phyloP scores from a whole-genome alignment of 108 stramenopile genomes.

The Skeletonema grethae region DNA sequence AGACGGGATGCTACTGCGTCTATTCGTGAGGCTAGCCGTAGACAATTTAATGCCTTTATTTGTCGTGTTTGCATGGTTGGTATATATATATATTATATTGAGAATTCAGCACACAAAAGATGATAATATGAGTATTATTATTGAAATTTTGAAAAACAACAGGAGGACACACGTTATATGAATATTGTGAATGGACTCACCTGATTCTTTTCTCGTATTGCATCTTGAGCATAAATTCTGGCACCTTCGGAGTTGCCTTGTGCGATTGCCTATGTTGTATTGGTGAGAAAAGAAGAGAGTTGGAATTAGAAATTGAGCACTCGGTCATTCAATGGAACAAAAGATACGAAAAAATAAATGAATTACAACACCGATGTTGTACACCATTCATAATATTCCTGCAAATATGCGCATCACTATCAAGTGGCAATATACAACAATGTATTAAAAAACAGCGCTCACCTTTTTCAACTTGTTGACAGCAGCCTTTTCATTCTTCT shows the following conservation, averaged over 20 bases:
- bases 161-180: no score
- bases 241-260: slow-evolving; percentile 95
- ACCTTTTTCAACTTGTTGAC: slow-evolving; percentile 93
- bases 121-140: no score
- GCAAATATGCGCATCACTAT: no score
- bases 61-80: no score
- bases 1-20: slow-evolving; percentile 96
- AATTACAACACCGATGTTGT: no score
- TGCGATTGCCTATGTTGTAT: slow-evolving; percentile 70
- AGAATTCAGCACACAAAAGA: no score
- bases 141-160: no score
- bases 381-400: no score
- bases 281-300: slow-evolving; percentile 7
- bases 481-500: slow-evolving; percentile 93
- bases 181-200: slow-evolving; percentile 26
- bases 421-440: no score
- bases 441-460: neutral
- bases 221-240: slow-evolving; percentile 96
- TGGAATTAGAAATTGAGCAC: neutral
- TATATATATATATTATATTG: no score
- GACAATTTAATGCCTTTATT: slow-evolving; percentile 79
- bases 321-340: no score
- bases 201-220: slow-evolving; percentile 98
- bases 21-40: slow-evolving; percentile 90
- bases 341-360: no score